Evolutionary conservation across 768 basidiomycete genomes (phyloP), one percentile per base, ranked within the genome.

Genomic region (Candolleomyces efflorescens): DNA sequence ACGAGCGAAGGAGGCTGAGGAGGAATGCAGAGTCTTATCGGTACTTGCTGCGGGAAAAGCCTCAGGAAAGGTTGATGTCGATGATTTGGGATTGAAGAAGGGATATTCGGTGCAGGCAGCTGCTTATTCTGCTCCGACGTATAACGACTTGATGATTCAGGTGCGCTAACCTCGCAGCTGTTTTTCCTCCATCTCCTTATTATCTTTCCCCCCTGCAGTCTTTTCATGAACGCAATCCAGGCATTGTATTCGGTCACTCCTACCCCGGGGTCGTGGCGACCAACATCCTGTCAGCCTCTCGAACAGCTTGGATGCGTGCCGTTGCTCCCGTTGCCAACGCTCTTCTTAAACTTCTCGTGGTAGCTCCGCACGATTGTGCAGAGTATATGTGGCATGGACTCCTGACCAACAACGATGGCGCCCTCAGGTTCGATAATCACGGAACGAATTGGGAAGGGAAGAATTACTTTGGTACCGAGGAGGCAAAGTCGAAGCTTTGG

Each of bases 81-180:
- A 78, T 43, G 79, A 82, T 62, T 69, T 82, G 37, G 78, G 76
- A 2, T 61, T 82, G 56, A 77, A 75, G 69, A 79, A 78, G 68
- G 63, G 43, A 23, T 82, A 71, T 63, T 67, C 65, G 5, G 46
- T 73, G 3, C 7, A 51, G 3, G 71, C 68, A 2, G 75, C 75
- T 1, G 71, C 68, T 0, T 18, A 58, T 32, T 54, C 67, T 0
- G 69, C 70, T 0, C 61, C 70, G 26, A 76, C 78, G 0, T 82
- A 82, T 60, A 82, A 74, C 59, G 80, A 82, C 65, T 63, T 78
- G 18, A 76, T 78, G 75, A 61, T 81, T 26, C 72, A 80, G 71
- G 81, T 80, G 53, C 15, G 62, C 60, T 26, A 54, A 7, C n/a
- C n/a, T n/a, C n/a, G n/a, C 17, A n/a, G n/a, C n/a, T n/a, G n/a